Conservation (phyloP, 2,329 filamentous ascomycete genomes). For the Rasamsonia emersonii region DNA sequence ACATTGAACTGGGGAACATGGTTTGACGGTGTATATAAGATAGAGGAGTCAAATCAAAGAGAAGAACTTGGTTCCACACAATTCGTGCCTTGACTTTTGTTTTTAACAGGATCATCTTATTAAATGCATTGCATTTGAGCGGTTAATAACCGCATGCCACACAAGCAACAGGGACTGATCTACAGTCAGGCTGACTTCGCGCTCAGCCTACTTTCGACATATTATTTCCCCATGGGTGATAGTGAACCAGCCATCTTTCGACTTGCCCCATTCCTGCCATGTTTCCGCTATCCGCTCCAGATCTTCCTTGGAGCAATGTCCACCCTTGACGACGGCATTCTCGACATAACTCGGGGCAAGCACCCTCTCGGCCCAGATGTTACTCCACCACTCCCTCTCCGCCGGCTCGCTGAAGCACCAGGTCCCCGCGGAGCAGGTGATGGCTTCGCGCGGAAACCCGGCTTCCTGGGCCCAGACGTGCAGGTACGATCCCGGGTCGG, state of each 20-base stretch:
- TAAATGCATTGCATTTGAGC: too few species aligned
- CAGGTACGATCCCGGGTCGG: constrained; percentile 12
- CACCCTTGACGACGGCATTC: constrained; percentile 12
- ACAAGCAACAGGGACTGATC: not conserved
- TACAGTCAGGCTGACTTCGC: not conserved
- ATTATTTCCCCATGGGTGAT: constrained; percentile 10
- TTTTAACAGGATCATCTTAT: too few species aligned
- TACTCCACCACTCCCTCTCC: constrained; percentile 7
- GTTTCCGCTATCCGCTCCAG: constrained; percentile 12
- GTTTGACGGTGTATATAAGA: constrained; percentile 31
- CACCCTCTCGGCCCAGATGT: constrained; percentile 7
- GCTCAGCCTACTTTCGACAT: constrained; percentile 7
- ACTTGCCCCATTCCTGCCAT: constrained; percentile 14
- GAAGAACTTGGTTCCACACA: too few species aligned
- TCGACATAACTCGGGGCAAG: constrained; percentile 13
- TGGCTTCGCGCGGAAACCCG: constrained; percentile 13
- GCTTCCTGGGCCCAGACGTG: constrained; percentile 18
- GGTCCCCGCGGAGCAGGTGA: constrained; percentile 9
- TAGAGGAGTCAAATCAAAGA: constrained; percentile 26
- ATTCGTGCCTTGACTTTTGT: too few species aligned
- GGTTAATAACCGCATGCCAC: constrained; percentile 8
- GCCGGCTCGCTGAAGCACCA: constrained; percentile 7
- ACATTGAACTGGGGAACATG: constrained; percentile 18
- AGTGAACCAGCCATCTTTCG: constrained; percentile 13
- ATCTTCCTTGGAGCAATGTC: constrained; percentile 13